A percentile compares a stretch with the other conserved stretches of the same genome.
phyloP scores from a whole-genome alignment of 1,284 basidiomycete genomes.

The Cryptococcus amylolentus region DNA sequence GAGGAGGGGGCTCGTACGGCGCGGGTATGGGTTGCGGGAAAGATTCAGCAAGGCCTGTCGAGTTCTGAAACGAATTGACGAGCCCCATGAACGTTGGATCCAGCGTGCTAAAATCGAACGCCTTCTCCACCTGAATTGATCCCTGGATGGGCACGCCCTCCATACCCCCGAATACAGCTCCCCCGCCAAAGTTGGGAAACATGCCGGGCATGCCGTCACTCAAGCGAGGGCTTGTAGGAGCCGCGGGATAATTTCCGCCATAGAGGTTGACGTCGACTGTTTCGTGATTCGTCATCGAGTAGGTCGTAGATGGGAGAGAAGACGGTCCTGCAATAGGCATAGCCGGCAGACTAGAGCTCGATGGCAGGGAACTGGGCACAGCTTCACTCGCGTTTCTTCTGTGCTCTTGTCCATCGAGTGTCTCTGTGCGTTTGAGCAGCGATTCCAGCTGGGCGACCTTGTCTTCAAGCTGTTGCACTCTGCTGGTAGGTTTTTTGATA shows the following conservation, averaged over 20 bases:
- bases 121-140: background rate
- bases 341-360: background rate
- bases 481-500: constrained; percentile 36
- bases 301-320: constrained; percentile 2
- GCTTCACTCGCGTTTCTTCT: background rate
- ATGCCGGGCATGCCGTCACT: background rate
- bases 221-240: background rate
- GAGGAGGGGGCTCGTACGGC: background rate
- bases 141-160: background rate
- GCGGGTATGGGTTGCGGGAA: background rate
- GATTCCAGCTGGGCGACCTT: constrained; percentile 41
- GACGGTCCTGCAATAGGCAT: too few relatives aligned
- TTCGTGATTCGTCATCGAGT: constrained; percentile 1
- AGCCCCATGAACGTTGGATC: constrained; percentile 36
- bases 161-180: constrained; percentile 11
- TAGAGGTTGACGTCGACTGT: constrained; percentile 18
- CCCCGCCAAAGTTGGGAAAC: constrained; percentile 18
- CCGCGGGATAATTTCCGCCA: background rate
- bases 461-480: constrained; percentile 44
- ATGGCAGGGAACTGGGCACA: background rate
- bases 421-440: constrained; percentile 13
- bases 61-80: constrained; percentile 22
- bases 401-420: background rate
- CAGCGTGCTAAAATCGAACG: constrained; percentile 35
- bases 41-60: constrained; percentile 1